A percentile compares a stretch with the other conserved stretches of the same genome.
These are phyloP conservation scores for Aphanomyces astaci DNA, from an alignment of 352 stramenopile genomes.

Conservation along the genomic window DNA sequence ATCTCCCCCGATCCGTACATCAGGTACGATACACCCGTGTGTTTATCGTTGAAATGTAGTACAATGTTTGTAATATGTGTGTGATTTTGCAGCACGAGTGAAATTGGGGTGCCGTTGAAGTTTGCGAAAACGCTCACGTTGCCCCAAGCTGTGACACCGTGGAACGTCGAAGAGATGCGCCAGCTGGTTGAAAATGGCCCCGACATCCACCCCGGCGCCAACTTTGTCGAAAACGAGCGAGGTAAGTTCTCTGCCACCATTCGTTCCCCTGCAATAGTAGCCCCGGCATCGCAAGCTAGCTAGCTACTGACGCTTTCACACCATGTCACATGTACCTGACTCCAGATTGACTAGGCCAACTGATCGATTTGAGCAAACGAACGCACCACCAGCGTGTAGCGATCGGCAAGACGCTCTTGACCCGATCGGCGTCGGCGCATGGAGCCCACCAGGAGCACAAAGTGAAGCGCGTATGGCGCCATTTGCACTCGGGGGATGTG, in stretches of 20 bases:
- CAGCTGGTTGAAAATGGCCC: constrained; percentile 94
- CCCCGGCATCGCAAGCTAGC: no score
- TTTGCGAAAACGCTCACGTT: constrained; percentile 99
- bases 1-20: constrained; percentile 99
- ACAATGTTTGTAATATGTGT: no score
- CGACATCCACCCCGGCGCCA: constrained; percentile 94
- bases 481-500: constrained; percentile 97
- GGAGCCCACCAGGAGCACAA: constrained; percentile 69
- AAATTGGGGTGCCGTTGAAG: constrained; percentile 97
- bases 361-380: constrained; percentile 94
- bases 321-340: not conserved
- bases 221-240: constrained; percentile 95
- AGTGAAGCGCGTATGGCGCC: constrained; percentile 95
- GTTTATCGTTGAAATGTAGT: no score
- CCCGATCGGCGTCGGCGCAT: constrained; percentile 69
- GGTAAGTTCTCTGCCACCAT: no score
- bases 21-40: not conserved
- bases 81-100: constrained; percentile 97
- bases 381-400: constrained; percentile 88
- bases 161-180: constrained; percentile 97
- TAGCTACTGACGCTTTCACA: no score
- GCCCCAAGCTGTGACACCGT: constrained; percentile 95
- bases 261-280: no score
- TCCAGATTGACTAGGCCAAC: constrained; percentile 43
- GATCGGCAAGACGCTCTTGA: constrained; percentile 94